Evolutionary conservation across 495 filamentous ascomycete genomes (phyloP).

Genomic region (Chaetomium fimeti): DNA sequence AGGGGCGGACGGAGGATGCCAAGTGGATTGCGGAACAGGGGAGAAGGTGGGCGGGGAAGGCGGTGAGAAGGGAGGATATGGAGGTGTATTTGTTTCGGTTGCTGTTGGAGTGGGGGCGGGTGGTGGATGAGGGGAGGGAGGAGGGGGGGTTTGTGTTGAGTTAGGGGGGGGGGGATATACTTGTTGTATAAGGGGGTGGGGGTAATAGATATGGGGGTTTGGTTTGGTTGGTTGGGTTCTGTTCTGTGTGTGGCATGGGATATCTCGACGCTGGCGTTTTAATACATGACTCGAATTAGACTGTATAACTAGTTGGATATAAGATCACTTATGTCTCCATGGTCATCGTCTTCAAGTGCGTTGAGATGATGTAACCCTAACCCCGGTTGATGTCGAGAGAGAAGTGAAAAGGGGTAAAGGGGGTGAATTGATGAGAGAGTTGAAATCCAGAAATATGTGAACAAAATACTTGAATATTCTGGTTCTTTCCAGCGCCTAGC

Average conservation of each 20-base stretch:
- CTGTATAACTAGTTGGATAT: neutral
- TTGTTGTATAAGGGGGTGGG: conserved; percentile 22
- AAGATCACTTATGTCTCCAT: too few relatives aligned
- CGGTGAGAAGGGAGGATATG: conserved; percentile 75
- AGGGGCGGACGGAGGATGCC: conserved; percentile 39
- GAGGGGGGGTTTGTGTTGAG: conserved; percentile 50
- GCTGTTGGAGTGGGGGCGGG: conserved; percentile 70
- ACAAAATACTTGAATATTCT: too few relatives aligned
- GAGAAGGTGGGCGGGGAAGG: conserved; percentile 60
- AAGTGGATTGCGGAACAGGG: conserved; percentile 66
- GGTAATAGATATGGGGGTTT: neutral
- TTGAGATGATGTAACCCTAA: neutral
- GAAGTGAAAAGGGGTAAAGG: neutral
- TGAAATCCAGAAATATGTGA: too few relatives aligned
- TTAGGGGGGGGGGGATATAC: neutral
- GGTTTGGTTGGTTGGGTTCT: neutral
- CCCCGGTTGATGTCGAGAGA: too few relatives aligned
- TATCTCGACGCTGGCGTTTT: conserved; percentile 3
- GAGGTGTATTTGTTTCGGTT: conserved; percentile 79
- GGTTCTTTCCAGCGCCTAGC: too few relatives aligned
- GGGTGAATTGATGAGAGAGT: too few relatives aligned
- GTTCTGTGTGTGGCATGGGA: neutral
- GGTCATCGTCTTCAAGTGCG: too few relatives aligned
- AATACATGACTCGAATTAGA: neutral
- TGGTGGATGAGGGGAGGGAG: conserved; percentile 63